Conservation (phyloP, 305 asterid genomes). For the Nicotiana rustica region DNA sequence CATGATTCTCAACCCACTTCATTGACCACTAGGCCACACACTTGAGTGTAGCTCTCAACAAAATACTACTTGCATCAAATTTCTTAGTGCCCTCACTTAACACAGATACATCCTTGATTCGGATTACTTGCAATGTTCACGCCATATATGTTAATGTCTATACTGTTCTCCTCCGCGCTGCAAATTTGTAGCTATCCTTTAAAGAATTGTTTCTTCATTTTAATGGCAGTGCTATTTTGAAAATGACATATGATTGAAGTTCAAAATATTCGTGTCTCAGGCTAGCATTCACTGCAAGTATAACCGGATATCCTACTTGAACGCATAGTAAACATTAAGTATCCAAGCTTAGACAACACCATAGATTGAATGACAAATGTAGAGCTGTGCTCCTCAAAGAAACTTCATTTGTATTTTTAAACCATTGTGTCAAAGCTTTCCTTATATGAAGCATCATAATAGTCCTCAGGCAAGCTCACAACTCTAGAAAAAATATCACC, state of each 20-base stretch:
- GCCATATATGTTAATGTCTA: neutral
- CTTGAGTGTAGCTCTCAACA: neutral
- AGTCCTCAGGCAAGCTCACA: neutral
- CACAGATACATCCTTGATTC: neutral
- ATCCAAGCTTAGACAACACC: neutral
- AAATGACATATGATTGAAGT: neutral
- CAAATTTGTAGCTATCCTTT: constrained; percentile 13
- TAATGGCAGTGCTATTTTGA: neutral
- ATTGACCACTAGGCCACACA: too few relatives aligned
- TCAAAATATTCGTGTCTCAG: constrained; percentile 7
- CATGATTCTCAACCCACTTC: too few relatives aligned
- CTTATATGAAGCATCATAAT: neutral
- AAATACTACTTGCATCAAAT: neutral
- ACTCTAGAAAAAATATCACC: neutral
- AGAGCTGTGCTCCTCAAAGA: neutral
- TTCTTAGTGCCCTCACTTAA: constrained; percentile 3
- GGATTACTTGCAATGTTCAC: neutral
- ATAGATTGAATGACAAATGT: constrained; percentile 9
- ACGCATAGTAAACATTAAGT: neutral
- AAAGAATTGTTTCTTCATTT: constrained; percentile 6
- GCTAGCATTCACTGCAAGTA: neutral
- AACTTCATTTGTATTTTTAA: neutral
- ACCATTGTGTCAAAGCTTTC: neutral
- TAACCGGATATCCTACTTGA: neutral
- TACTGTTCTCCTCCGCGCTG: neutral